Evolutionary conservation across 257 asterid genomes (phyloP), one percentile per base, ranked within the genome.

Genomic region (Leptodermis oblonga): DNA sequence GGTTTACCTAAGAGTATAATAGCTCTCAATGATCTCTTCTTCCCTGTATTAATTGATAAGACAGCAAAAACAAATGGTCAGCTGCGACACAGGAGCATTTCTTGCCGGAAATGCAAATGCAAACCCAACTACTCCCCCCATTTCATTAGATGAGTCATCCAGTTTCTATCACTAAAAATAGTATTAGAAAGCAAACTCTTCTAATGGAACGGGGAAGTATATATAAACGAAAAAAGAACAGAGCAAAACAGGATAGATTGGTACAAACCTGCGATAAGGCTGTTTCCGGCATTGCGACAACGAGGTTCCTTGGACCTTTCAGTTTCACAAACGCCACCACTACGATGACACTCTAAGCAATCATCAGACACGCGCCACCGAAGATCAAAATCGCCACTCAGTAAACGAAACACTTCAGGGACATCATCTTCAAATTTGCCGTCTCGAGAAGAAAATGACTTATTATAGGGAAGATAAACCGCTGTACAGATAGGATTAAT

Each of bases 401-500:
- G 59, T 26, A 31, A 17, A 0, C 54, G 23, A 17, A 30, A 63
- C 36, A 73, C 17, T 0, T 53, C 28, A 22, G 0, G 7, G 4
- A 5, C 7, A 52, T 4, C 10, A 2, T 10, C 36, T 20, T 8
- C 58, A 0, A 54, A 41, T 6, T 18, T 12, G 0, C 8, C 1
- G 9, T 0, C 11, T 2, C 6, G 5, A n/a, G n/a, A 82, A 81
- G 0, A 7, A 22, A 55, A 25, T 1, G 33, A 3, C 4, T 23
- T 37, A 2, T 37, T 62, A 2, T 17, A 4, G 0, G 87, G 83
- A n/a, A 78, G 58, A 36, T 68, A 73, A 46, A 18, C 39, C 52
- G 31, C 0, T 5, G 17, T 0, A 60, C 84, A 81, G 0, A 0
- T 0, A 34, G 80, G 73, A 1, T 2, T 15, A 20, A 14, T 14